Base-by-base conservation (phyloP, 2,329 filamentous ascomycete genomes). In the Fusarium sp. region DNA sequence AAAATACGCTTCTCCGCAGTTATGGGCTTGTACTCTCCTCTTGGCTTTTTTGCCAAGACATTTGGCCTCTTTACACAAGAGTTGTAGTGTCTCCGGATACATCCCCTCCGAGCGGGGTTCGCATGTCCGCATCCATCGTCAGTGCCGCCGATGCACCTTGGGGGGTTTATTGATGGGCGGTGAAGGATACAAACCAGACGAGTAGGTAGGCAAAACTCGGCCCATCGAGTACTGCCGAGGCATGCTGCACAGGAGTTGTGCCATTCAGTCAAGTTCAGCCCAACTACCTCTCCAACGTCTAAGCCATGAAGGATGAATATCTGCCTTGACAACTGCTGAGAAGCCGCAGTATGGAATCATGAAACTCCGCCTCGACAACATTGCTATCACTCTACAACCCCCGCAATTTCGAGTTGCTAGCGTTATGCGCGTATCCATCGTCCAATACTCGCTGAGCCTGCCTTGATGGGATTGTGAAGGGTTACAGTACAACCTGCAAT, bases 51-150 rank as follows among this genome's bases (percentile, higher is more conserved):
- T 63, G 50, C 71, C 64, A 57, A 63, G 71, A 47, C 40, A 33
- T 52, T 52, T 47, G 43, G 47, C 25, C 47, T 52, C 47, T 52
- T 17, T 45, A 15, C 12, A 45, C 17, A 30, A 32, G 14, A 30
- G 45, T 9, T 30, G 62, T 52, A 66, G 65, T 43, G 61, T 43
- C 62, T 74, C 68, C 61, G 71, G 45, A 66, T 54, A 30, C 56
- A 20, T 66, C 35, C 69, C 63, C 62, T 65, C 54, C 71, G 65
- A 66, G 69, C 54, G 69, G 71, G 70, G 47, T 30, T 52, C 10
- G 45, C 15, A 50, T 50, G 45, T 52, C 25, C 47, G 25, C 10
- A 30, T 32, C 47, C 47, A 52, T 52, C 47, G 47, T 30, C 47
- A 27, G 45, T 52, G 25, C 25, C 45, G 45, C 45, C 22, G 22